These are phyloP conservation scores for Diplodia intermedia DNA, from an alignment of 2,329 filamentous ascomycete genomes.

Conservation along the genomic window DNA sequence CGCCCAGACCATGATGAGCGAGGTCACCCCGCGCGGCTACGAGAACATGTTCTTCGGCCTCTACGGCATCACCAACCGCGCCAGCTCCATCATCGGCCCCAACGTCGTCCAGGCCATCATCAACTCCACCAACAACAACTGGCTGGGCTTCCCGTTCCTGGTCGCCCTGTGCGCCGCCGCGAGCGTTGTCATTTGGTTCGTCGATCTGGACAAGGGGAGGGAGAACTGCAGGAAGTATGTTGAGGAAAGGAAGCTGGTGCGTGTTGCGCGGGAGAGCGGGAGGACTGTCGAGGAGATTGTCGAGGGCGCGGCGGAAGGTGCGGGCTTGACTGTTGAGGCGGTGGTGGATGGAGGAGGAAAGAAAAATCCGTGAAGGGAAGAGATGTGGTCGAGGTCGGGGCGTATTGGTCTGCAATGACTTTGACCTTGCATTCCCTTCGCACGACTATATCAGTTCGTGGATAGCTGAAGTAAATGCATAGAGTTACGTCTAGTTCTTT, in stretches of 20 bases:
- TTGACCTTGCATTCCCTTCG: too few species aligned
- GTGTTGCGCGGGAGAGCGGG: slow-evolving; percentile 25
- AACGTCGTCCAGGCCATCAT: slow-evolving; percentile 74
- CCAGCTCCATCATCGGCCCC: slow-evolving; percentile 71
- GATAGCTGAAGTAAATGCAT: too few species aligned
- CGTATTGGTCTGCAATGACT: too few species aligned
- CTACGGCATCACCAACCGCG: slow-evolving; percentile 73
- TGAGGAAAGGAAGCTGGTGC: slow-evolving; percentile 28
- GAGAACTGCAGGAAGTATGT: slow-evolving; percentile 31
- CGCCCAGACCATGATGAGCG: slow-evolving; percentile 73
- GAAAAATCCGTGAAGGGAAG: background rate
- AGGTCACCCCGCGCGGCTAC: slow-evolving; percentile 71
- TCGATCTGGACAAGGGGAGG: slow-evolving; percentile 27
- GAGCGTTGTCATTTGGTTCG: slow-evolving; percentile 32
- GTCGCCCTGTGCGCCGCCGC: slow-evolving; percentile 16
- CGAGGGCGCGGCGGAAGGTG: slow-evolving; percentile 15
- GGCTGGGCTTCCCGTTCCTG: slow-evolving; percentile 31
- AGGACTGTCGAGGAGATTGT: slow-evolving; percentile 26
- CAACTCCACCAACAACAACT: slow-evolving; percentile 65
- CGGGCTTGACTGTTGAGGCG: background rate
- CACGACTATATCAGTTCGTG: too few species aligned
- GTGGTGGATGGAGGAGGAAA: background rate
- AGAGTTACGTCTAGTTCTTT: too few species aligned
- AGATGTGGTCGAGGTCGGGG: too few species aligned
- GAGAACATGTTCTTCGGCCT: slow-evolving; percentile 75